phyloP scores from a whole-genome alignment of 305 asterid genomes.

The Fraxinus sp. region DNA sequence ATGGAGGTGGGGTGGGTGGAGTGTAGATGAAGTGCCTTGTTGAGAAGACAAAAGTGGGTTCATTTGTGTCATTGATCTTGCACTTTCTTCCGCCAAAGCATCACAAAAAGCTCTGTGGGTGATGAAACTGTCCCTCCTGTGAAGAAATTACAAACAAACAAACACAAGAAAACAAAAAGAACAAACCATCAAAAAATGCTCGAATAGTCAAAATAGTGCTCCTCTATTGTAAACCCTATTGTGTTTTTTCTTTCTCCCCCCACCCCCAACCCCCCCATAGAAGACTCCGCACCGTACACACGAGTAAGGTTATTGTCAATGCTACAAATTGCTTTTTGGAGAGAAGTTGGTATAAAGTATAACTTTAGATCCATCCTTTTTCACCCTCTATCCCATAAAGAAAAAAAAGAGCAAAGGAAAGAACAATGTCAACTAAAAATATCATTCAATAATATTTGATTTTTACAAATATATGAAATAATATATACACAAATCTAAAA shows the following conservation, averaged over 20 bases:
- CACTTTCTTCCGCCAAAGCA: conserved; percentile 81
- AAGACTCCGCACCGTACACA: conserved; percentile 24
- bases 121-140: conserved; percentile 81
- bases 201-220: conserved; percentile 16
- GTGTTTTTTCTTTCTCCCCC: neutral
- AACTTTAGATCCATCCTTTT: neutral
- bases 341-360: conserved; percentile 24
- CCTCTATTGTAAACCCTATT: conserved; percentile 37
- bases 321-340: conserved; percentile 16
- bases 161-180: conserved; percentile 38
- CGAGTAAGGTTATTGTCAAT: conserved; percentile 21
- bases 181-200: conserved; percentile 15
- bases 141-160: conserved; percentile 32
- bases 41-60: conserved; percentile 37
- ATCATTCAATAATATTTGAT: no score
- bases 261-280: no score
- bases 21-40: conserved; percentile 26
- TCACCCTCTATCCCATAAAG: neutral
- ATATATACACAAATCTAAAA: no score
- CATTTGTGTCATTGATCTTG: conserved; percentile 42
- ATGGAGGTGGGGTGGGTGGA: conserved; percentile 33
- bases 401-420: neutral
- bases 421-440: neutral
- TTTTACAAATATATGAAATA: neutral
- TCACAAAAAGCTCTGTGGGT: conserved; percentile 90